Percentiles rank a stretch among this genome's conserved stretches.
Conservation (phyloP, 805 yeast genomes). For the Metschnikowia baotianmanensis region DNA sequence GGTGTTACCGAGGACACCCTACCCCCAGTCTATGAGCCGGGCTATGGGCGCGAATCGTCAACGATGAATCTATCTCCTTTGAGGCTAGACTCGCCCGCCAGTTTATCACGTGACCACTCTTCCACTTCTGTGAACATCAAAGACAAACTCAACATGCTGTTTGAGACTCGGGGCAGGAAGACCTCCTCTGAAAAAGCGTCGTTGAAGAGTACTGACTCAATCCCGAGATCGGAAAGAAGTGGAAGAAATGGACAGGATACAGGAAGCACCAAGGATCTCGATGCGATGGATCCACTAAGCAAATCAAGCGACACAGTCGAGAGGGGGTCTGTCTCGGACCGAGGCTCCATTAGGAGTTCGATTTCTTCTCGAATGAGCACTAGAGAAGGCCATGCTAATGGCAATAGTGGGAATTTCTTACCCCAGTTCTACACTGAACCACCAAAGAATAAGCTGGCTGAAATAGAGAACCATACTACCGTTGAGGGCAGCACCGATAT, state of each 20-base stretch:
- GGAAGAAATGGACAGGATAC: not conserved
- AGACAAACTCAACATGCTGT: slow-evolving; percentile 14
- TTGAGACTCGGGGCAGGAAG: slow-evolving; percentile 9
- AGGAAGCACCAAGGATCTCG: not conserved
- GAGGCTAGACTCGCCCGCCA: slow-evolving; percentile 9
- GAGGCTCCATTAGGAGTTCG: not conserved
- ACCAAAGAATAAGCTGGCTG: no score
- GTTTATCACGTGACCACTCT: not conserved
- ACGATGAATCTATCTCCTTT: slow-evolving; percentile 15
- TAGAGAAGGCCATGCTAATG: no score
- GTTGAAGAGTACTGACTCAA: slow-evolving; percentile 2
- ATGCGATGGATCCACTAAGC: not conserved
- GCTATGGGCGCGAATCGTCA: slow-evolving; percentile 9
- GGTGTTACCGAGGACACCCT: slow-evolving; percentile 15
- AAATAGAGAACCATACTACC: no score
- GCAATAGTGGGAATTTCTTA: no score
- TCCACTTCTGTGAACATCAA: slow-evolving; percentile 12
- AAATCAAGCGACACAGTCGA: not conserved
- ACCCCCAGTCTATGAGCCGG: slow-evolving; percentile 20
- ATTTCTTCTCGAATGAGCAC: no score
- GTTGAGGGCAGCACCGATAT: slow-evolving; percentile 12
- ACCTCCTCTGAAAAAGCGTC: slow-evolving; percentile 8
- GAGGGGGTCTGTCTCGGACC: not conserved
- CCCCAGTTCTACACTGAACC: no score
- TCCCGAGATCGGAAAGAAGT: not conserved